phyloP scores from a whole-genome alignment of 768 basidiomycete species.

The Chalciporus pseudorubinellus region DNA sequence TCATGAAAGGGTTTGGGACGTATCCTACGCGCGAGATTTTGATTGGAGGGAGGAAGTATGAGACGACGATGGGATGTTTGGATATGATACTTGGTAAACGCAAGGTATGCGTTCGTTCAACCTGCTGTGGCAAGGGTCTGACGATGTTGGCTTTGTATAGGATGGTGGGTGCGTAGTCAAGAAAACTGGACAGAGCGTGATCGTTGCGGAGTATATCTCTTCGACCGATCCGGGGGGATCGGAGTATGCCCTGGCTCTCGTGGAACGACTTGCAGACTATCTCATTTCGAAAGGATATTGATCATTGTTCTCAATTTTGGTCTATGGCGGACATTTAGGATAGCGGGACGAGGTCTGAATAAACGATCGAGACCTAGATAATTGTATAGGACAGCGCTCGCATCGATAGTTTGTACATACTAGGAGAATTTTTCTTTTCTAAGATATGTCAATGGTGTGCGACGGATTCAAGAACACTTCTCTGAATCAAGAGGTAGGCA shows the following conservation, averaged over 20 bases:
- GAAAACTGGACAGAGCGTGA: slow-evolving; percentile 25
- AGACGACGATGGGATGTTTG: slow-evolving; percentile 29
- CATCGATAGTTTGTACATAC: neutral
- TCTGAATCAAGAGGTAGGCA: neutral
- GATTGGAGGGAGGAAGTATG: slow-evolving; percentile 21
- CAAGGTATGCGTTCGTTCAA: slow-evolving; percentile 11
- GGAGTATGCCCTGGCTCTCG: slow-evolving; percentile 12
- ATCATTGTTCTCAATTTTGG: neutral
- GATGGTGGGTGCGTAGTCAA: slow-evolving; percentile 26
- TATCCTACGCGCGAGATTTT: slow-evolving; percentile 22
- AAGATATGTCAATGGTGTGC: neutral
- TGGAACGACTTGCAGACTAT: slow-evolving; percentile 23
- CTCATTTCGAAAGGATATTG: slow-evolving; percentile 23
- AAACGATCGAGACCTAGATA: neutral
- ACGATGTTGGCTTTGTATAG: neutral
- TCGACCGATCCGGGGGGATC: slow-evolving; percentile 4
- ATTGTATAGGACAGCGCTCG: neutral
- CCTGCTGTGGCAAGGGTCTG: neutral
- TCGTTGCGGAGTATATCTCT: slow-evolving; percentile 23
- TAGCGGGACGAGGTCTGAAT: too few relatives aligned
- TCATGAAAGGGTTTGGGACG: slow-evolving; percentile 19
- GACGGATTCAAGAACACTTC: neutral
- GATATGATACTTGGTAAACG: slow-evolving; percentile 25
- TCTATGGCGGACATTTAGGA: neutral
- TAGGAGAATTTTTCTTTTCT: neutral